Percentiles rank a stretch among this genome's conserved stretches.
Evolutionary conservation across 1,139 yeast species (phyloP).

Genomic region (Kodamaea sp.): DNA sequence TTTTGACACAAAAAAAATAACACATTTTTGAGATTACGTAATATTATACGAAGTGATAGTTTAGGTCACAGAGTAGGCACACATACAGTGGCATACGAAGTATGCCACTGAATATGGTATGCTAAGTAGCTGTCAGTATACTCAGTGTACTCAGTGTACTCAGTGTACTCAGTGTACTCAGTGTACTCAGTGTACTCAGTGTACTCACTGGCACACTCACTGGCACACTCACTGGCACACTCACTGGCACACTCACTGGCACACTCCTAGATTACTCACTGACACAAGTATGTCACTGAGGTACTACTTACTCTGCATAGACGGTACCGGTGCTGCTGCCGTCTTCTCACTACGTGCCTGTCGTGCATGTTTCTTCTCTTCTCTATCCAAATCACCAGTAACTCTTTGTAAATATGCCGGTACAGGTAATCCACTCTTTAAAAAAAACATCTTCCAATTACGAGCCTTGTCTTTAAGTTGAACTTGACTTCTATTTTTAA

Average conservation of each 20-base stretch:
- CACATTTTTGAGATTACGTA: constrained; percentile 1
- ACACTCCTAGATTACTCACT: too few species aligned
- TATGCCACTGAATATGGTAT: too few species aligned
- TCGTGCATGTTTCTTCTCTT: constrained; percentile 30
- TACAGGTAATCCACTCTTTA: constrained; percentile 66
- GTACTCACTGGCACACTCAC: too few species aligned
- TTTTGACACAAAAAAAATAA: background rate
- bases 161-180: too few species aligned
- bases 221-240: too few species aligned
- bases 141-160: too few species aligned
- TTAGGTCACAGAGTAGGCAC: too few species aligned
- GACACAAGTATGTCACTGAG: too few species aligned
- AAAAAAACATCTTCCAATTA: constrained; percentile 84
- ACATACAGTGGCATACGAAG: too few species aligned
- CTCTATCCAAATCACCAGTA: constrained; percentile 77
- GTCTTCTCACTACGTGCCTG: constrained; percentile 32
- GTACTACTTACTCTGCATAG: constrained; percentile 13
- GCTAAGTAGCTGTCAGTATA: too few species aligned
- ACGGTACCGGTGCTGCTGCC: constrained; percentile 41
- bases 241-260: too few species aligned
- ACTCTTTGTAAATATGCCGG: constrained; percentile 79
- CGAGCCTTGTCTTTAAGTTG: constrained; percentile 95
- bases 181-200: too few species aligned
- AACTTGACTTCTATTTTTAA: constrained; percentile 83
- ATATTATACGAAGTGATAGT: background rate